phyloP scores from a whole-genome alignment of 208 protist genomes.

The Trypanosoma boissoni region DNA sequence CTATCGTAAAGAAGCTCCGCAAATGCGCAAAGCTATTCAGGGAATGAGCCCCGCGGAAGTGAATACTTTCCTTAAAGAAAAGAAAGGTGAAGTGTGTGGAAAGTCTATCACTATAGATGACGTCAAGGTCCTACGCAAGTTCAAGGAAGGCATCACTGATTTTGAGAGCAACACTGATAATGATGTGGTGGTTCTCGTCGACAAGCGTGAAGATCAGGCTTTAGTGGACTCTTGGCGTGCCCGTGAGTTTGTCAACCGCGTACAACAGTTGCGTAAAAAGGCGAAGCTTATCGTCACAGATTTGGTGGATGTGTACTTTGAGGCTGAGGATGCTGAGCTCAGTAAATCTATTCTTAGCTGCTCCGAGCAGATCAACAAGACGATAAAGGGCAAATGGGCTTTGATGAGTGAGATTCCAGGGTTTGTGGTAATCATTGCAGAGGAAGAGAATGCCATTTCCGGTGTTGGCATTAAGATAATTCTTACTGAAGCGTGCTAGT shows the following conservation, averaged over 20 bases:
- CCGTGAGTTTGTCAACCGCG: constrained; percentile 92
- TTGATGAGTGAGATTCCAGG: constrained; percentile 61
- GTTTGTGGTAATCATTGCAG: constrained; percentile 55
- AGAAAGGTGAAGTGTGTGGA: constrained; percentile 44
- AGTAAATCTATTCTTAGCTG: constrained; percentile 59
- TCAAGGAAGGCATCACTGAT: constrained; percentile 77
- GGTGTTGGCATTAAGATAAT: constrained; percentile 64
- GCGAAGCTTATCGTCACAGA: constrained; percentile 78
- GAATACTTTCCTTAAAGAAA: constrained; percentile 44
- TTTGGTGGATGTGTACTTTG: constrained; percentile 72
- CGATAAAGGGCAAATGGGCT: constrained; percentile 62
- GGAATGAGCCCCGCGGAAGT: constrained; percentile 57
- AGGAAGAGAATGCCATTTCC: constrained; percentile 87
- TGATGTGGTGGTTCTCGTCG: constrained; percentile 88
- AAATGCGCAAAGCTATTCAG: constrained; percentile 81
- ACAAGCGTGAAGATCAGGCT: constrained; percentile 79
- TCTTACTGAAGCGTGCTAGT: constrained; percentile 34
- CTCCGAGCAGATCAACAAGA: constrained; percentile 72
- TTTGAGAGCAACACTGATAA: constrained; percentile 90
- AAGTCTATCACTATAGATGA: constrained; percentile 81
- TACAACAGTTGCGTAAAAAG: constrained; percentile 98
- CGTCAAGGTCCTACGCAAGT: constrained; percentile 82
- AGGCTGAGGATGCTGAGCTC: constrained; percentile 72
- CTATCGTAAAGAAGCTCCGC: constrained; percentile 80
- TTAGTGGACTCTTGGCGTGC: constrained; percentile 88